Conservation (phyloP, 768 basidiomycete genomes). For the Podaxis sp. region DNA sequence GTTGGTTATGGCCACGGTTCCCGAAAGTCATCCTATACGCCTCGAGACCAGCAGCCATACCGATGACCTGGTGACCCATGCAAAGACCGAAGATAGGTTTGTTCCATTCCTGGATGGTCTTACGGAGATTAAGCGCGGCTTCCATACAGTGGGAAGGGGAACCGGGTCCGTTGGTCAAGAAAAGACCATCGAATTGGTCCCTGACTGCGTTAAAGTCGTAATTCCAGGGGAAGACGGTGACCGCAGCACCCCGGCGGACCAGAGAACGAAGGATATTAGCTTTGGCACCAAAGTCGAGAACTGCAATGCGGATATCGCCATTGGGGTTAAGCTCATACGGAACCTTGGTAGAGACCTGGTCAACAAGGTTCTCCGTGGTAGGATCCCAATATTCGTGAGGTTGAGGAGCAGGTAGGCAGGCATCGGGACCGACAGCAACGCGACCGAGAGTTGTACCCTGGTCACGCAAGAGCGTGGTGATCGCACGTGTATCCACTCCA, state of each 20-base stretch:
- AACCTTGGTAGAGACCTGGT: conserved; percentile 83
- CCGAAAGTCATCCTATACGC: conserved; percentile 99
- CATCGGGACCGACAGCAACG: conserved; percentile 79
- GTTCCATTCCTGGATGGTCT: conserved; percentile 85
- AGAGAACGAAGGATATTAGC: conserved; percentile 96
- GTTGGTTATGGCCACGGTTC: conserved; percentile 99
- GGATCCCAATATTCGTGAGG: conserved; percentile 91
- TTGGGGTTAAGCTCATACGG: conserved; percentile 84
- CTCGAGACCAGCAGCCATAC: conserved; percentile 94
- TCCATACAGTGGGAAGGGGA: conserved; percentile 89
- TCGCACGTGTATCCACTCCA: conserved; percentile 96
- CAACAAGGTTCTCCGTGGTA: conserved; percentile 87
- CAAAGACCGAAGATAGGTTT: conserved; percentile 97
- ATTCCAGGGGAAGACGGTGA: conserved; percentile 97
- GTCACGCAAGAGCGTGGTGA: conserved; percentile 90
- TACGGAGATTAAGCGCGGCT: conserved; percentile 76
- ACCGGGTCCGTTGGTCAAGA: conserved; percentile 96
- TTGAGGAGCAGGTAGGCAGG: conserved; percentile 55
- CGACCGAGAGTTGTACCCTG: conserved; percentile 96
- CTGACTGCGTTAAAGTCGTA: conserved; percentile 92
- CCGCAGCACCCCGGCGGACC: conserved; percentile 85
- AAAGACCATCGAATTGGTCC: conserved; percentile 91
- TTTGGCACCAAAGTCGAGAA: conserved; percentile 96
- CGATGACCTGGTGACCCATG: conserved; percentile 99
- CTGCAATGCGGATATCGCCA: conserved; percentile 90